Base-by-base conservation (phyloP, 306 rosid genomes). In the Rubus parviflorus region DNA sequence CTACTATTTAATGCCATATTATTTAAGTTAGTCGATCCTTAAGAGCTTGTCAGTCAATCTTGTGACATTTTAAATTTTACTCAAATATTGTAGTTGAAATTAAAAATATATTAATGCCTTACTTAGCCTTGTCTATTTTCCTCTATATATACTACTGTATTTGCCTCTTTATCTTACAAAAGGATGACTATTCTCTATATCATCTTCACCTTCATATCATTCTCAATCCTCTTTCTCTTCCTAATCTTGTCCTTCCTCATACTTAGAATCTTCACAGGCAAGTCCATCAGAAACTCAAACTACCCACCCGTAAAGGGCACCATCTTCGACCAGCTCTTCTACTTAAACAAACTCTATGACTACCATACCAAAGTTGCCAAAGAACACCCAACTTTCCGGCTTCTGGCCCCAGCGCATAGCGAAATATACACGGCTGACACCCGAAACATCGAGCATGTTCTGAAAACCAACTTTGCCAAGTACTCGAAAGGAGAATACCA, bases 231-330 rank as follows among this genome's bases (percentile, higher is more conserved):
- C 30, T 22, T 49, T 53, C 38, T 84, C 70, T 42, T 85, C 22
- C 42, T 90, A 0, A 7, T 23, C 75, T 54, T 90, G 19, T 70
- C 76, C 37, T 48, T 84, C 61, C 68, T 89, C 64, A 67, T 79
- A n/a, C 49, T 86, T 15, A 70, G 52, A 48, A 77, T 79, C 49
- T 73, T 69, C 79, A 48, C 43, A 8, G 91, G 94, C 69, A 91
- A 91, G 54, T 89, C 94, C 80, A 80, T 88, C 49, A 75, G 76
- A 4, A 75, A 84, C 86, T 74, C 81, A 23, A 64, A 77, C 4
- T 90, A 87, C 69, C 81, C 98, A 4, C 98, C 94, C 2, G 87
- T 85, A 16, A 61, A 81, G 69, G 98, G 97, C 77, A 89, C 93
- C 5, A 40, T 85, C 16, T 86, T 90, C 22, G 14, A 73, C 82